phyloP scores from a whole-genome alignment of 495 filamentous ascomycete species.

The Penicillium soppii region DNA sequence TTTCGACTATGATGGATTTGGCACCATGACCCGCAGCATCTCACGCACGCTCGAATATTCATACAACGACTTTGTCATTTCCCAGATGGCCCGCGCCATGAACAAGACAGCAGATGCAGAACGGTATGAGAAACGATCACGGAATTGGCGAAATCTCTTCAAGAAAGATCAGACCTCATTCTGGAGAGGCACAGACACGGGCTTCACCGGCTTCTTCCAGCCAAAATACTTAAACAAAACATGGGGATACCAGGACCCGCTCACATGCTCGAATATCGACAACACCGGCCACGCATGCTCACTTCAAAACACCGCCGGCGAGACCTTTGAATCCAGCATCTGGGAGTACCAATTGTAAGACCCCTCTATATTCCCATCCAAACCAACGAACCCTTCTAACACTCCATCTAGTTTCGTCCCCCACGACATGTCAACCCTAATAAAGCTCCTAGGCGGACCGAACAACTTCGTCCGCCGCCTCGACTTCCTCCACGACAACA shows the following conservation, averaged over 20 bases:
- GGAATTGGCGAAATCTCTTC: conserved; percentile 72
- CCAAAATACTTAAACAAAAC: conserved; percentile 58
- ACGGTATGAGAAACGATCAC: conserved; percentile 60
- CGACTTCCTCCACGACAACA: conserved; percentile 58
- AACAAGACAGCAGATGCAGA: conserved; percentile 53
- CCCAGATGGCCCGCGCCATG: conserved; percentile 53
- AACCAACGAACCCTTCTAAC: neutral
- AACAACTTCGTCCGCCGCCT: conserved; percentile 60
- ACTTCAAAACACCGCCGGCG: conserved; percentile 51
- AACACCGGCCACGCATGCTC: conserved; percentile 57
- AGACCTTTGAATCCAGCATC: conserved; percentile 66
- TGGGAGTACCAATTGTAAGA: conserved; percentile 71
- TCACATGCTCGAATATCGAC: conserved; percentile 45
- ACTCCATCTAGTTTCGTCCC: conserved; percentile 53
- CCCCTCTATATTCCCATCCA: neutral
- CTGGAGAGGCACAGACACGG: conserved; percentile 39
- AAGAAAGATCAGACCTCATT: conserved; percentile 52
- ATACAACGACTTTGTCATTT: conserved; percentile 67
- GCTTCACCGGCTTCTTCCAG: conserved; percentile 67
- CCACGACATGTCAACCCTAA: conserved; percentile 67
- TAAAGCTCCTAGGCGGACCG: conserved; percentile 58
- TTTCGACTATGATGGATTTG: conserved; percentile 70
- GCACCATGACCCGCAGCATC: conserved; percentile 68
- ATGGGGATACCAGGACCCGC: conserved; percentile 61
- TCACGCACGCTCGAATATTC: conserved; percentile 71